These are phyloP conservation scores for Cordyceps militaris DNA, from an alignment of 2,329 filamentous ascomycete species.

Conservation along the genomic window DNA sequence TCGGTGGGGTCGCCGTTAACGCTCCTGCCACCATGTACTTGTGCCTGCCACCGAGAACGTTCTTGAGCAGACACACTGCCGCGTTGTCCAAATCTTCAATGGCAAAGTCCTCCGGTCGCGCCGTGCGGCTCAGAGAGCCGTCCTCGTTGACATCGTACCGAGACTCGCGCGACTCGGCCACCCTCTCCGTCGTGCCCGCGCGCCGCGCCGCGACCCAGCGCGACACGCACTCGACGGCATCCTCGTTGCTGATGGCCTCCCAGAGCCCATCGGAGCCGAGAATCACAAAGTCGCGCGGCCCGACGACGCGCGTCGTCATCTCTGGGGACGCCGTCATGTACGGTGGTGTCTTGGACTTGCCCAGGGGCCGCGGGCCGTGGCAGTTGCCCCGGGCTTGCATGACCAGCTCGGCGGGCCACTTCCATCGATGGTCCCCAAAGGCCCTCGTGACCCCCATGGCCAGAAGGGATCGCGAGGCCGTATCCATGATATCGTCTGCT, in stretches of 20 bases:
- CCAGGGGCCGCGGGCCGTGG: neutral
- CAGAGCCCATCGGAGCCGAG: conserved; percentile 16
- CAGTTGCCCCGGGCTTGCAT: neutral
- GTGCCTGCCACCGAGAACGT: conserved; percentile 71
- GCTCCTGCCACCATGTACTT: conserved; percentile 66
- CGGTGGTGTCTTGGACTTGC: conserved; percentile 8
- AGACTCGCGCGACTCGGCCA: neutral
- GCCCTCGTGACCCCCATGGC: neutral
- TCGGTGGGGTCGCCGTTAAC: conserved; percentile 63
- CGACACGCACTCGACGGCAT: conserved; percentile 13
- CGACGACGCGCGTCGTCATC: conserved; percentile 8
- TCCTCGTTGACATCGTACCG: conserved; percentile 15
- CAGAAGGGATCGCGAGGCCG: neutral
- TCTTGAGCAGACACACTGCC: conserved; percentile 73
- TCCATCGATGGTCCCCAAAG: conserved; percentile 2
- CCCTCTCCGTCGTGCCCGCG: neutral
- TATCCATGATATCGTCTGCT: neutral
- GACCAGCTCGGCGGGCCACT: neutral
- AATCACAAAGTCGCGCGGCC: conserved; percentile 15
- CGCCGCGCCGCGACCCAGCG: conserved; percentile 14
- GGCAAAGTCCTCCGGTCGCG: conserved; percentile 51
- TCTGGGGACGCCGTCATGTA: conserved; percentile 14
- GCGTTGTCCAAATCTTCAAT: conserved; percentile 69
- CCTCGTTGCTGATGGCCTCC: conserved; percentile 15
- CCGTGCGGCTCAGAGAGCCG: conserved; percentile 20